Evolutionary conservation across 495 filamentous ascomycete genomes (phyloP).

Genomic region (Tuber melanosporum): DNA sequence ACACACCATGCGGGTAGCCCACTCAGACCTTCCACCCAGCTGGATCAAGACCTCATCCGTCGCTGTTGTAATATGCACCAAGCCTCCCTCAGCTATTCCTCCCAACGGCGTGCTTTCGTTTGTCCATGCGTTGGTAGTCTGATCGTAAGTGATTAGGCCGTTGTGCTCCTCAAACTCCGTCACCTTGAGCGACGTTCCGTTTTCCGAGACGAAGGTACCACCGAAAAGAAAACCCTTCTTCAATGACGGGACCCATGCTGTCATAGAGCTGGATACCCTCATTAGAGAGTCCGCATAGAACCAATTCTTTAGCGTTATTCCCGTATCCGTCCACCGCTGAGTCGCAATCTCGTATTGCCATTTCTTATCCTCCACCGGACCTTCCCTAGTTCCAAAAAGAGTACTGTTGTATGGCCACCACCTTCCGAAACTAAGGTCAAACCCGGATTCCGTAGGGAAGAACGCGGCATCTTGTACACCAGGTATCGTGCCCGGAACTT

Average conservation of each 20-base stretch:
- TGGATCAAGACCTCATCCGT: slow-evolving; percentile 17
- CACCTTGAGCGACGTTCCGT: neutral
- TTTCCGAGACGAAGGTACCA: neutral
- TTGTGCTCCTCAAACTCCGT: neutral
- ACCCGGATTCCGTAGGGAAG: slow-evolving; percentile 2
- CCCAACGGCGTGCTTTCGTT: slow-evolving; percentile 16
- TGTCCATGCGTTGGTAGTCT: slow-evolving; percentile 3
- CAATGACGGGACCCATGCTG: slow-evolving; percentile 12
- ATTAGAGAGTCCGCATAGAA: neutral
- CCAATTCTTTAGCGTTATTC: neutral
- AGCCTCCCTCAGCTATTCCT: neutral
- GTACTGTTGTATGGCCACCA: slow-evolving; percentile 1
- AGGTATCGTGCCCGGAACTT: neutral
- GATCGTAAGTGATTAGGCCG: slow-evolving; percentile 9
- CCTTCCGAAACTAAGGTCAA: neutral
- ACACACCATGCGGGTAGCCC: slow-evolving; percentile 1
- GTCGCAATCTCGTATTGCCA: neutral
- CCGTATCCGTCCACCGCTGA: neutral
- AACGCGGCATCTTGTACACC: slow-evolving; percentile 7
- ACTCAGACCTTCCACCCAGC: slow-evolving; percentile 15
- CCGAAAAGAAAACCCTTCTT: slow-evolving; percentile 12
- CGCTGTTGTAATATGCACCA: slow-evolving; percentile 6
- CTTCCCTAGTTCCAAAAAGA: neutral
- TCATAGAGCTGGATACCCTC: slow-evolving; percentile 7
- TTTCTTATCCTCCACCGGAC: neutral